Conservation (phyloP, 2,329 filamentous ascomycete species). For the Aspergillus sp. region DNA sequence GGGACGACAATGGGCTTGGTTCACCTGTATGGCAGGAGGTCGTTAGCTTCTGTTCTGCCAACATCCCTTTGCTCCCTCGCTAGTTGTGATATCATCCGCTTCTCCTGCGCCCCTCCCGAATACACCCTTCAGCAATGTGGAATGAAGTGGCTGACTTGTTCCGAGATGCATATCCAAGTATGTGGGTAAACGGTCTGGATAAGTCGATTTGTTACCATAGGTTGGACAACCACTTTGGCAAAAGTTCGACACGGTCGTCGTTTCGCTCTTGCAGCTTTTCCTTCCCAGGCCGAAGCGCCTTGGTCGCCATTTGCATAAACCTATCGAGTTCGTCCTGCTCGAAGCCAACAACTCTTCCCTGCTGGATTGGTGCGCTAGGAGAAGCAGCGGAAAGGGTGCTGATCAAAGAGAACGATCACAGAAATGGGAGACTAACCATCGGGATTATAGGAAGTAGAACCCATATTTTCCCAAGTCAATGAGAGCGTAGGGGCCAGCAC, state of each 20-base stretch:
- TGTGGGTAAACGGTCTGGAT: slow-evolving; percentile 7
- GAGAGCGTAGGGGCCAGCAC: slow-evolving; percentile 23
- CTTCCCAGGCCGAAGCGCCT: background rate
- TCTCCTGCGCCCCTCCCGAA: slow-evolving; percentile 6
- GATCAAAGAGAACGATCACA: slow-evolving; percentile 20
- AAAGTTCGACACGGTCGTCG: background rate
- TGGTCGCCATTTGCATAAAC: background rate
- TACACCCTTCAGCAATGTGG: slow-evolving; percentile 7
- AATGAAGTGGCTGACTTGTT: slow-evolving; percentile 13
- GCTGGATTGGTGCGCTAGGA: background rate
- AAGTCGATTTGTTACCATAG: background rate
- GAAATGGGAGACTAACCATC: slow-evolving; percentile 40
- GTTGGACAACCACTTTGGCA: background rate
- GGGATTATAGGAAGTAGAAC: slow-evolving; percentile 36
- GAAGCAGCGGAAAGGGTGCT: slow-evolving; percentile 2
- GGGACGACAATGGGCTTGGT: slow-evolving; percentile 43
- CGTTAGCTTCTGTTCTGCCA: slow-evolving; percentile 16
- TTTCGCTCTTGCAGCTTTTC: background rate
- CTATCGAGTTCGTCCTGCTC: slow-evolving; percentile 1
- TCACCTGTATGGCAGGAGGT: slow-evolving; percentile 31
- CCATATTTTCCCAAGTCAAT: slow-evolving; percentile 31
- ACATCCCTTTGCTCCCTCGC: background rate
- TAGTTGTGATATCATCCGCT: background rate
- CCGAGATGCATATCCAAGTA: slow-evolving; percentile 12
- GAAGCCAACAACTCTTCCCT: slow-evolving; percentile 1